phyloP scores from a whole-genome alignment of 805 yeast species.

The Hanseniaspora singularis region DNA sequence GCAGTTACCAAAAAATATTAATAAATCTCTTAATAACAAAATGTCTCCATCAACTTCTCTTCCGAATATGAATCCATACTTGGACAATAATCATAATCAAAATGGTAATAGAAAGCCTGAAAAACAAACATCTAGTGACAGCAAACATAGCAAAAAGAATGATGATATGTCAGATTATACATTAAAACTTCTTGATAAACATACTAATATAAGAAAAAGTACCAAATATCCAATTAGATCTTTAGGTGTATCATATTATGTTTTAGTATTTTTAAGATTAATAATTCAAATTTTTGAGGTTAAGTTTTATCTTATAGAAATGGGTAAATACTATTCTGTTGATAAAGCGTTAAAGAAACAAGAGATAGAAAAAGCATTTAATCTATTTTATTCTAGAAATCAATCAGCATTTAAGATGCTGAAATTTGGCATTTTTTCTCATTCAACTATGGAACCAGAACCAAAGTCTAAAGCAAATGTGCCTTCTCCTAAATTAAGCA shows the following conservation, averaged over 20 bases:
- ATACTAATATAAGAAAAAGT: slow-evolving; percentile 10
- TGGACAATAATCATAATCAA: neutral
- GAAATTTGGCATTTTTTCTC: slow-evolving; percentile 5
- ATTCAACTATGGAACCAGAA: too few species aligned
- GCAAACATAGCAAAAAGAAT: neutral
- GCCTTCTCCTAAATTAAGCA: slow-evolving; percentile 1
- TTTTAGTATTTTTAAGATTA: slow-evolving; percentile 13
- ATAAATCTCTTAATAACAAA: neutral
- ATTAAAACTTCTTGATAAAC: slow-evolving; percentile 1
- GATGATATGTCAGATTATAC: slow-evolving; percentile 3
- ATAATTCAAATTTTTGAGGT: slow-evolving; percentile 14
- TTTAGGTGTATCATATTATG: slow-evolving; percentile 13
- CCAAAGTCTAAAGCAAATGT: neutral
- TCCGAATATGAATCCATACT: neutral
- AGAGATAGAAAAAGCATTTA: slow-evolving; percentile 15
- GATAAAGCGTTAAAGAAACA: slow-evolving; percentile 5
- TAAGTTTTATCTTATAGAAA: neutral
- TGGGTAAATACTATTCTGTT: slow-evolving; percentile 4
- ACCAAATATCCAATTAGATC: slow-evolving; percentile 16
- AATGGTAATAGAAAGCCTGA: neutral
- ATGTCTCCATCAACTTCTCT: neutral
- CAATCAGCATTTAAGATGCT: neutral
- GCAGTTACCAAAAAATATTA: neutral
- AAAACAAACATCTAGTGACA: neutral
- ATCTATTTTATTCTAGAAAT: slow-evolving; percentile 6